Base-by-base conservation (phyloP, 768 basidiomycete genomes). In the Lentinula boryana region DNA sequence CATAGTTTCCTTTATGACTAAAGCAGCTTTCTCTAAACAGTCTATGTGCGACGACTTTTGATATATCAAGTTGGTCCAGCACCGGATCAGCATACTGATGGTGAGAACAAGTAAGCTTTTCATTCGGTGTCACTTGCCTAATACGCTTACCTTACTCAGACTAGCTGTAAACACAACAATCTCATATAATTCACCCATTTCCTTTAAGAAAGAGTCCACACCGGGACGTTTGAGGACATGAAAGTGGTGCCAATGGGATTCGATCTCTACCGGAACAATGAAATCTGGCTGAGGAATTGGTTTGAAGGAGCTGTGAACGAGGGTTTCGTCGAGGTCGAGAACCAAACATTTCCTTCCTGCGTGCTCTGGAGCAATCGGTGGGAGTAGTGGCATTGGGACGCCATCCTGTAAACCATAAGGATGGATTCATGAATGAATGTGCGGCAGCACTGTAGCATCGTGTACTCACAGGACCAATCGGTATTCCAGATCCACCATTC, bases 151-250 rank as follows among this genome's bases (percentile, higher is more conserved):
- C 83, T 98, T 99, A 84, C 93, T 95, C 61, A 99, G 74, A 75
- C 93, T 95, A 5, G 97, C 97, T 4, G 97, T 99, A 73, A 98
- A 99, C 12, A 99, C 91, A 33, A 99, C 96, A 48, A 99, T 80
- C 74, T 99, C 97, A 70, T 96, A 99, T 49, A 97, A 87, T 72
- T 98, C 94, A 43, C 97, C 97, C 97, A 98, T 99, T 75, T 87
- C 89, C 78, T 92, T 92, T 71, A 99, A 77, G 74, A 98, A 99
- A 69, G 87, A 88, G 71, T 99, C 97, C 15, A 99, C 97, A 10
- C 97, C 97, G 12, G 97, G 97, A 54, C 97, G 89, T 74, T 98
- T 98, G 74, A 98, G 91, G 54, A 98, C 97, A 75, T 98, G 97
- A 65, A 98, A 95, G 68, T 99, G 97, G 72, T 99, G 97, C 84